Base-by-base conservation (phyloP, 2,329 filamentous ascomycete genomes). In the Cladosporium sp. region DNA sequence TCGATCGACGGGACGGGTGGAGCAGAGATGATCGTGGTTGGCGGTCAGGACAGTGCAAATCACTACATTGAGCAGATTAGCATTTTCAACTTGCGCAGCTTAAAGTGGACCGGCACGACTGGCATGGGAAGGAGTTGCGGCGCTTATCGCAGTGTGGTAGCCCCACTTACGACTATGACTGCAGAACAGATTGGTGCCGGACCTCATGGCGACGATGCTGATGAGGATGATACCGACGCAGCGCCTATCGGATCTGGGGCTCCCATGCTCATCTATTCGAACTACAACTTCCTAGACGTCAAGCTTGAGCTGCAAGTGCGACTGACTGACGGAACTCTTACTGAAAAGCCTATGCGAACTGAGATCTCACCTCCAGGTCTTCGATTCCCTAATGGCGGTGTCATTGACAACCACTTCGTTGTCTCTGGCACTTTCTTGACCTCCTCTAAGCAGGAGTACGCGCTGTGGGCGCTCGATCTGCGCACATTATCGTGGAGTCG, bases 11-110 rank as follows among this genome's bases (percentile, higher is more conserved):
- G 93, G 0, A 83, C 83, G 16, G 93, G 93, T 13, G 93, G 93
- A 32, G 89, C 93, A 1, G 92, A 98, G 69, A 96, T 98, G 92
- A 82, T 98, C 5, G 86, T 98, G 11, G 91, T 97, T 7, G 93
- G 93, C 55, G 93, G 93, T 0, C 93, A 98, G 70, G 93, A 98
- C 66, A 93, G 88, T 50, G 86, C 86, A n/a, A 98, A 98, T 68
- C 91, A 95, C 68, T 98, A 98, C 66, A 98, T 98, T 60, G 92
- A 98, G 70, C 90, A 98, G 70, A 95, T 98, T 58, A 97, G 90
- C 67, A 89, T 98, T 2, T 98, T 98, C 76, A 98, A 98, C 64
- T 76, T 98, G 22, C 83, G 93, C 45, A 96, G 89, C 67, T 74
- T 97, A 55, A 95, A 93, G 71, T 98, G 93, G 93, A 95, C 89